phyloP scores from a whole-genome alignment of 495 filamentous ascomycete species.

The Hypoxylon subgilvum region DNA sequence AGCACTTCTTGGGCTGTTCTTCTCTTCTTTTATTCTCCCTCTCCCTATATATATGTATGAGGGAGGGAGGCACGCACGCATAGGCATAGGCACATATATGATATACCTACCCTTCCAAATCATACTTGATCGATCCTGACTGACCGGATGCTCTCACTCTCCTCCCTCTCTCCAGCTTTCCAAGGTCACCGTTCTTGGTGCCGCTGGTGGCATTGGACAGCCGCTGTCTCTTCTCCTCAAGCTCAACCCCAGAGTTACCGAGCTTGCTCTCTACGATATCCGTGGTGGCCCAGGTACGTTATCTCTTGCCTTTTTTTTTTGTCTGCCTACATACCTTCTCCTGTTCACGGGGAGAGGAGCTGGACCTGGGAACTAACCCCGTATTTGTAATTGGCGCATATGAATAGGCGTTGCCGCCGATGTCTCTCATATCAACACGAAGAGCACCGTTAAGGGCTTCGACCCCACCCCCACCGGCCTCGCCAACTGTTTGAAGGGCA shows the following conservation, averaged over 20 bases:
- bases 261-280: slow-evolving; percentile 98
- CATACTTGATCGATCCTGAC: too few species aligned
- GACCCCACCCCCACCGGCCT: slow-evolving; percentile 77
- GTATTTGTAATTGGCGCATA: slow-evolving; percentile 10
- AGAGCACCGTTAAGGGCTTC: slow-evolving; percentile 91
- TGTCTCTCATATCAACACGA: slow-evolving; percentile 98
- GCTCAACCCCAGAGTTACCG: slow-evolving; percentile 89
- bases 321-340: background rate
- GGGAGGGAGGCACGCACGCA: too few species aligned
- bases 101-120: too few species aligned
- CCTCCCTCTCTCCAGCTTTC: slow-evolving; percentile 68
- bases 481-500: slow-evolving; percentile 74
- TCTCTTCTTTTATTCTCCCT: too few species aligned
- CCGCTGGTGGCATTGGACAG: slow-evolving; percentile 96
- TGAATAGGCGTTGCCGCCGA: slow-evolving; percentile 99
- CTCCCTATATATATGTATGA: too few species aligned
- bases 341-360: too few species aligned
- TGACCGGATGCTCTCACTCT: slow-evolving; percentile 31
- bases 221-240: slow-evolving; percentile 96
- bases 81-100: too few species aligned
- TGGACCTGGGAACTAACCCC: background rate
- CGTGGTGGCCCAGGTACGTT: slow-evolving; percentile 85
- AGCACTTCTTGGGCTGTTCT: slow-evolving; percentile 45
- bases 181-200: slow-evolving; percentile 96
- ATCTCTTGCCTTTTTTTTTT: background rate